Conservation (phyloP, 2,329 filamentous ascomycete species). For the Fusarium bactridioides region DNA sequence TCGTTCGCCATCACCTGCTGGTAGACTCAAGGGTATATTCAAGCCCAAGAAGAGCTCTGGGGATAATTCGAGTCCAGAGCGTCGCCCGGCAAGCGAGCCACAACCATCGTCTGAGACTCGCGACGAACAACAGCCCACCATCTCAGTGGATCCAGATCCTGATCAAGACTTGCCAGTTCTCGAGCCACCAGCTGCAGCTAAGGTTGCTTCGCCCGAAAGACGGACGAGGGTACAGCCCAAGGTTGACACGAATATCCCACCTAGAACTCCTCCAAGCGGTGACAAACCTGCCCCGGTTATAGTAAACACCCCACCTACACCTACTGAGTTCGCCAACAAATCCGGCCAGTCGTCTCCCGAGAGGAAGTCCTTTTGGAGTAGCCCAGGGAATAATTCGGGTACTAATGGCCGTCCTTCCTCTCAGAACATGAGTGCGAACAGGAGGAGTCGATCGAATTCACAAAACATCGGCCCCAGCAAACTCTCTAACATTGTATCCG, state of each 20-base stretch:
- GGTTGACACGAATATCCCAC: slow-evolving; percentile 47
- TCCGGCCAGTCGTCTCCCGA: slow-evolving; percentile 39
- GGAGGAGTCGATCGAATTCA: slow-evolving; percentile 62
- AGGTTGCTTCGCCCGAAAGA: slow-evolving; percentile 41
- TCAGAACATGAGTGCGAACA: slow-evolving; percentile 77
- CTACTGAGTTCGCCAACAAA: slow-evolving; percentile 54
- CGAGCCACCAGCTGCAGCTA: slow-evolving; percentile 44
- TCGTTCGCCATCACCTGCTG: slow-evolving; percentile 73
- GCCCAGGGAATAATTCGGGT: slow-evolving; percentile 38
- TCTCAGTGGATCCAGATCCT: slow-evolving; percentile 30
- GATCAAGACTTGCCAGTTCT: slow-evolving; percentile 34
- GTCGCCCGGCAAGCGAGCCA: slow-evolving; percentile 23
- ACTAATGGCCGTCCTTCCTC: slow-evolving; percentile 66
- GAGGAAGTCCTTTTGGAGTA: slow-evolving; percentile 43
- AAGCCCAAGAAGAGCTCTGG: slow-evolving; percentile 43
- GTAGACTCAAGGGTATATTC: slow-evolving; percentile 75
- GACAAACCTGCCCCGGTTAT: slow-evolving; percentile 61
- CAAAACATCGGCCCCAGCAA: slow-evolving; percentile 77
- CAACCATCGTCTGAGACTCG: slow-evolving; percentile 28
- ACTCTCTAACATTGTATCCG: slow-evolving; percentile 77
- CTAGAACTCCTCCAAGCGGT: slow-evolving; percentile 57
- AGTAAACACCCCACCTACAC: slow-evolving; percentile 72
- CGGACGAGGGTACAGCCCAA: slow-evolving; percentile 42
- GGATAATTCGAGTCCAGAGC: slow-evolving; percentile 36
- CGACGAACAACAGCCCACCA: slow-evolving; percentile 35